Base-by-base conservation (phyloP, 176 grass and related monocot species). In the sorghum (Sorghum bicolor) region DNA sequence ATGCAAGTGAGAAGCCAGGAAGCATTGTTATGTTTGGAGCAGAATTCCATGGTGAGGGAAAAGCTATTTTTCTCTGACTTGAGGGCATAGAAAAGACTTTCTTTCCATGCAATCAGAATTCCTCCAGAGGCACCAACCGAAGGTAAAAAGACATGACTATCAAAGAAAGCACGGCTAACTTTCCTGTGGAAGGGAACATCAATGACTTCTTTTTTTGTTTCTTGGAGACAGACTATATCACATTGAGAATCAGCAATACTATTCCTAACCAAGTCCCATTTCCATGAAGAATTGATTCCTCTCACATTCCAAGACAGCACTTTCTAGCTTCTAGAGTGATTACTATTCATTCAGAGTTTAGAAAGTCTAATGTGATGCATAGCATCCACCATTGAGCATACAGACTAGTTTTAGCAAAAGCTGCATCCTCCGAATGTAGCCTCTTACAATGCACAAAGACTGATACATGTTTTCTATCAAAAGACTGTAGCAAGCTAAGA, bases 81-180 rank as follows among this genome's bases (percentile, higher is more conserved):
- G 4, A 13, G 4, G 3, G 6, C 24, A 4, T 0, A 14, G 3
- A 25, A 28, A 0, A 10, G 1, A 1, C 9, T 0, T 0, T 9
- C 6, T 2, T 25, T 61, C n/a, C 57, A 61, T 0, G 1, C 4
- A 8, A 25, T 9, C 0, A 26, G 0, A 11, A 26, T 26, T 0
- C n/a, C 57, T 0, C 57, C n/a, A 25, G 57, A 61, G 0, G n/a
- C 57, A 0, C 57, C 57, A 26, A 24, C 10, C 0, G 57, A 61
- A 0, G 57, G 57, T 0, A 61, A 1, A 3, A 4, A 61, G 1
- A 3, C 24, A 62, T 28, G 28, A 0, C 0, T 4, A 1, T 62
- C 24, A 13, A 28, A 14, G 0, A 0, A 0, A 0, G 58, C 3
- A 1, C 10, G 58, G 11, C 24, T 14, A 10, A 62, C 4, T 5